Base-by-base conservation (phyloP, 2,329 filamentous ascomycete genomes). In the Diaporthe sp. region DNA sequence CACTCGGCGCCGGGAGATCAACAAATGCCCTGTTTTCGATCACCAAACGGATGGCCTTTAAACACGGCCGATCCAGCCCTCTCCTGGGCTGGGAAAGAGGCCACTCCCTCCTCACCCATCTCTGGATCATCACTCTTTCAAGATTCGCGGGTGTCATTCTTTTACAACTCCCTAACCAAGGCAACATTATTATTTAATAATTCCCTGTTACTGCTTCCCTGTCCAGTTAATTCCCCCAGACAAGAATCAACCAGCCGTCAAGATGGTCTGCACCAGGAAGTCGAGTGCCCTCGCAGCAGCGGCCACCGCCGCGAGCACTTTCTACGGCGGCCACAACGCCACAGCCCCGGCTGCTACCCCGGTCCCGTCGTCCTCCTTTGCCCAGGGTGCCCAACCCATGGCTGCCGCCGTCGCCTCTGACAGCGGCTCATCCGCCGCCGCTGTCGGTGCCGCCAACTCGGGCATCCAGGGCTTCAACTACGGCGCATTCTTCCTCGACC, bases 401-500 rank as follows among this genome's bases (percentile, higher is more conserved):
- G 42, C 42, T 13, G 42, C 73, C 32, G n/a, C 32, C 25, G 51
- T 73, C 39, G 77, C 75, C 70, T 47, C 77, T 17, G 65, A 58
- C 61, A 71, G 50, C 30, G 30, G 42, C 50, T 66, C 73, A 9
- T 63, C 61, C 15, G 47, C 55, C 8, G 51, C 44, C 37, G 27
- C 22, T 25, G 70, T 42, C 12, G 30, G 27, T n/a, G 65, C 75
- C 4, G 72, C 58, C 53, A 72, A 71, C 78, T 83, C 84, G 69
- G 83, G 83, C 32, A 81, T 81, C 81, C 87, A 90, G 77, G 94
- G 94, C 78, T 94, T 94, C 90, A 94, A 94, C 88, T 94, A 94
- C 77, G 93, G 92, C 76, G 86, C 88, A 74, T 88, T 88, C 75
- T 91, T 91, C 80, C 88, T 87, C 59, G 89, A 91, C 79, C 88